Percentiles rank a stretch among this genome's conserved stretches.
Evolutionary conservation across 495 filamentous ascomycete genomes (phyloP).

Genomic region (Parmelia sp.): DNA sequence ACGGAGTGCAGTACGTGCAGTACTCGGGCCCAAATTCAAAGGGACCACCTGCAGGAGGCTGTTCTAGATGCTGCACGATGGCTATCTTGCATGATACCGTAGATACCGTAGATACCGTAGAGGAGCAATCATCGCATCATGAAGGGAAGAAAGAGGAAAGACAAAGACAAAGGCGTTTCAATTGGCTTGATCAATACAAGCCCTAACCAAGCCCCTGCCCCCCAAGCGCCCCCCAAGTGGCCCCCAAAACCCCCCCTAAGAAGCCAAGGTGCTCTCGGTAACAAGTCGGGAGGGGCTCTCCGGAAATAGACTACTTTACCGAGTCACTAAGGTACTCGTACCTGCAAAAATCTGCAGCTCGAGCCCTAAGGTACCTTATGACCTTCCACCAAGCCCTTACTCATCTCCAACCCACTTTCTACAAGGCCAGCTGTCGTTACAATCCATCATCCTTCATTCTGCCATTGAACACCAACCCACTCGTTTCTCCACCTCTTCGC

Average conservation of each 20-base stretch:
- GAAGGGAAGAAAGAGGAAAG: background rate
- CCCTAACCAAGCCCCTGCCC: background rate
- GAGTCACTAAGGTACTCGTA: too few relatives aligned
- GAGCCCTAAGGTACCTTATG: background rate
- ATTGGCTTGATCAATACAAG: background rate
- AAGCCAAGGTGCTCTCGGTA: background rate
- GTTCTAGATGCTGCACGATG: background rate
- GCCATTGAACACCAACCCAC: background rate
- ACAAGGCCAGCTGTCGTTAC: slow-evolving; percentile 14
- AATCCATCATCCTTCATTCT: background rate
- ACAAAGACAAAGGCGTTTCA: background rate
- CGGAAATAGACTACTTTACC: too few relatives aligned
- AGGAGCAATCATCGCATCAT: background rate
- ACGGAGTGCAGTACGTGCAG: too few relatives aligned
- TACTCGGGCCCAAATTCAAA: background rate
- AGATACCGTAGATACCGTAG: background rate
- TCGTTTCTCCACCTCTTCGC: background rate
- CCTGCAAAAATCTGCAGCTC: background rate
- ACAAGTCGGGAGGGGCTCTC: background rate
- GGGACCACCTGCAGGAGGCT: background rate
- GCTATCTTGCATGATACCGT: too few relatives aligned
- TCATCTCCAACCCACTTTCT: background rate
- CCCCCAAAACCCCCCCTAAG: too few relatives aligned
- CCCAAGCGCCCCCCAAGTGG: too few relatives aligned
- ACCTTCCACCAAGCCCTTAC: background rate